These are phyloP conservation scores for Setomelanomma holmii DNA, from an alignment of 2,329 filamentous ascomycete genomes.

Conservation along the genomic window DNA sequence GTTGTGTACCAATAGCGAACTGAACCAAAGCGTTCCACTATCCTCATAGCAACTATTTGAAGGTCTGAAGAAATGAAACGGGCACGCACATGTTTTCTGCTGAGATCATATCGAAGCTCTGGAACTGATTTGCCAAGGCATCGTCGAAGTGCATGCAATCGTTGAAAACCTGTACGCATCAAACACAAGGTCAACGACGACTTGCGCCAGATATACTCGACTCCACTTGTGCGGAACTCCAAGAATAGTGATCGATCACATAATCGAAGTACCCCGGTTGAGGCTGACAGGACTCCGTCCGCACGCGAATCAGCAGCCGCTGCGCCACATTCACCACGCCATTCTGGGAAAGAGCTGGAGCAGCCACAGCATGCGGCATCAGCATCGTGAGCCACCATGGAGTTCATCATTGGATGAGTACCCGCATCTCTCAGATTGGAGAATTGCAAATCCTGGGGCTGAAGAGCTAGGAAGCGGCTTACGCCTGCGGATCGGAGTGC, in stretches of 20 bases:
- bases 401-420: background rate
- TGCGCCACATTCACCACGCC: constrained; percentile 18
- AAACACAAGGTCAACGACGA: too few relatives aligned
- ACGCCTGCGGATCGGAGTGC: background rate
- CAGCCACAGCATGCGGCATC: constrained; percentile 11
- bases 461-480: background rate
- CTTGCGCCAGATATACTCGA: too few relatives aligned
- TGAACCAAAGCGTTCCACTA: too few relatives aligned
- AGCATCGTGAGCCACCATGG: constrained; percentile 1
- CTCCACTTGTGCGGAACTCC: too few relatives aligned
- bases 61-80: too few relatives aligned
- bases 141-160: too few relatives aligned
- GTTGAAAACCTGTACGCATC: too few relatives aligned
- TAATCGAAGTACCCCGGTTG: background rate
- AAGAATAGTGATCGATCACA: background rate
- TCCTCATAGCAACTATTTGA: too few relatives aligned
- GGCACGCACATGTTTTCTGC: too few relatives aligned
- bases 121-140: too few relatives aligned
- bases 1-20: too few relatives aligned
- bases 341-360: constrained; percentile 9
- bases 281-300: background rate
- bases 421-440: background rate
- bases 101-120: too few relatives aligned
- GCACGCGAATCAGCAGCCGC: constrained; percentile 9
- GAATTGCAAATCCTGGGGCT: constrained; percentile 10